Evolutionary conservation across 768 basidiomycete genomes (phyloP).

Genomic region (Lactarius deliciosus): DNA sequence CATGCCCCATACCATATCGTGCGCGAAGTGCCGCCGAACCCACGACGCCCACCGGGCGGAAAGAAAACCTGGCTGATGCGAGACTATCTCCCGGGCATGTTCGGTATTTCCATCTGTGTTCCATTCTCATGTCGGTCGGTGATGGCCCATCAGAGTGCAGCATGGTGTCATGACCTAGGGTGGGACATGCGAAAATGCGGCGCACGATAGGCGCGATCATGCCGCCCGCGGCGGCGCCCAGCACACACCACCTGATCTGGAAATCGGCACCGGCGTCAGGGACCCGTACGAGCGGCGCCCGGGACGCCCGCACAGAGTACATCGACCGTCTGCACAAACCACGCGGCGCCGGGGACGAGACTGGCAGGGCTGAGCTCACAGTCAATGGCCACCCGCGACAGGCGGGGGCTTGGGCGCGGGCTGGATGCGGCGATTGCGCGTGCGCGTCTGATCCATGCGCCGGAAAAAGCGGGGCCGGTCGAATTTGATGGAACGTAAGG

Average conservation of each 20-base stretch:
- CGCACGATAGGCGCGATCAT: slow-evolving; percentile 67
- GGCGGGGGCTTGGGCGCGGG: slow-evolving; percentile 40
- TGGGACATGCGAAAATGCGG: not conserved
- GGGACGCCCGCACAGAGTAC: slow-evolving; percentile 46
- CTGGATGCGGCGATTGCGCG: slow-evolving; percentile 55
- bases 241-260: slow-evolving; percentile 65
- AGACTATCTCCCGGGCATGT: slow-evolving; percentile 43
- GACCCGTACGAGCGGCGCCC: slow-evolving; percentile 56
- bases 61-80: slow-evolving; percentile 52
- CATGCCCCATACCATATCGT: slow-evolving; percentile 47
- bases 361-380: slow-evolving; percentile 66
- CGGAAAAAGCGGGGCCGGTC: slow-evolving; percentile 51
- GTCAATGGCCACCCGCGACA: slow-evolving; percentile 66
- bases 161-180: not conserved
- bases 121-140: not conserved
- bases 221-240: slow-evolving; percentile 66
- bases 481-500: slow-evolving; percentile 37
- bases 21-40: slow-evolving; percentile 55
- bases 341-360: slow-evolving; percentile 55
- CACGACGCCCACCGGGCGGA: slow-evolving; percentile 60
- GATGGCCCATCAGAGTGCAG: not conserved
- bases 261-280: slow-evolving; percentile 55
- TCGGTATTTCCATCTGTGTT: slow-evolving; percentile 49
- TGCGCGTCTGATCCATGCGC: slow-evolving; percentile 65
- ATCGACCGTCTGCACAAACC: slow-evolving; percentile 54